These are phyloP conservation scores for Peniophora sp. DNA, from an alignment of 1,284 basidiomycete genomes.

Conservation along the genomic window DNA sequence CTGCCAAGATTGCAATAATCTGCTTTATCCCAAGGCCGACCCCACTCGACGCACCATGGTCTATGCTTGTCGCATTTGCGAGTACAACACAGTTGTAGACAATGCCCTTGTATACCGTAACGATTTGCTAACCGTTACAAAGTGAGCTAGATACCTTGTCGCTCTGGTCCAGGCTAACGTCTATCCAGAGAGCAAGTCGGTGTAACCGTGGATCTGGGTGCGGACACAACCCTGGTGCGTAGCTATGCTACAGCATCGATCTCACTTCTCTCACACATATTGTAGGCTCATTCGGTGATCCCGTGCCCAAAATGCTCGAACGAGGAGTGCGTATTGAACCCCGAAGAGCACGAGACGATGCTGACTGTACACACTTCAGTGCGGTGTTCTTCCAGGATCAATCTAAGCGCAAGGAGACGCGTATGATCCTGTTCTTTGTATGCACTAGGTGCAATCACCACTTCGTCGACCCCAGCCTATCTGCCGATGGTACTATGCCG, in stretches of 20 bases:
- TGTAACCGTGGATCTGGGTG: constrained; percentile 82
- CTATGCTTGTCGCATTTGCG: constrained; percentile 91
- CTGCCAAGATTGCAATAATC: constrained; percentile 90
- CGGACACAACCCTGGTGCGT: constrained; percentile 84
- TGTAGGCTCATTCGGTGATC: constrained; percentile 66
- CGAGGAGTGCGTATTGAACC: constrained; percentile 51
- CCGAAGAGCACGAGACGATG: constrained; percentile 5
- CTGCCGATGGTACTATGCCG: constrained; percentile 6
- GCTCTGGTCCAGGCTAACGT: neutral
- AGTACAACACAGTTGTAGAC: constrained; percentile 79
- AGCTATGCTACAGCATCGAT: constrained; percentile 1
- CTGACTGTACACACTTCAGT: constrained; percentile 33
- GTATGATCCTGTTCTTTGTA: constrained; percentile 90
- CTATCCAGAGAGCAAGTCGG: constrained; percentile 80
- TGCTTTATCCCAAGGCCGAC: constrained; percentile 90
- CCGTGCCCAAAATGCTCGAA: constrained; percentile 62
- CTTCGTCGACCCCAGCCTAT: constrained; percentile 65
- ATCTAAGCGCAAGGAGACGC: constrained; percentile 85
- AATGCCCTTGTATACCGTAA: constrained; percentile 92
- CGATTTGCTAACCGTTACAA: constrained; percentile 88
- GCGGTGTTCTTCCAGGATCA: constrained; percentile 93
- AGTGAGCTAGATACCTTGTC: constrained; percentile 46
- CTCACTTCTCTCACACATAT: neutral
- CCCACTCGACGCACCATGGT: constrained; percentile 81
- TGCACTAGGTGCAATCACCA: constrained; percentile 80